Evolutionary conservation across 208 protist species (phyloP).

Genomic region (Trypanosoma avium): DNA sequence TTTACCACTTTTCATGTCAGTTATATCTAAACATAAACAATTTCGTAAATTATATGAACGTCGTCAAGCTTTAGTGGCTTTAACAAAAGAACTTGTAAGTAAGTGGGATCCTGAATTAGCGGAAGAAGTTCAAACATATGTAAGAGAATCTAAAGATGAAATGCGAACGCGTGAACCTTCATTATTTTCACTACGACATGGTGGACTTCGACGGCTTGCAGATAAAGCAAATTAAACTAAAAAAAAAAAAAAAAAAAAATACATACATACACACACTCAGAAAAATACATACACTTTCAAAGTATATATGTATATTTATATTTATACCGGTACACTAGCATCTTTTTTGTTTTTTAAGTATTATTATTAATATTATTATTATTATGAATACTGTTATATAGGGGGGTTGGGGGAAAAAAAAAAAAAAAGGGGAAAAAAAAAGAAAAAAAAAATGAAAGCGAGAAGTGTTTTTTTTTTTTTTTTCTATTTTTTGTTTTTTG

Average conservation of each 20-base stretch:
- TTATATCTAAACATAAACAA: slow-evolving; percentile 85
- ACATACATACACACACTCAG: no score
- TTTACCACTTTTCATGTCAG: slow-evolving; percentile 86
- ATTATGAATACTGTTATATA: not conserved
- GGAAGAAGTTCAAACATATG: slow-evolving; percentile 72
- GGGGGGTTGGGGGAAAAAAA: not conserved
- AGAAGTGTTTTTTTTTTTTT: not conserved
- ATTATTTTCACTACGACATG: slow-evolving; percentile 86
- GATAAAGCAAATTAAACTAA: slow-evolving; percentile 15
- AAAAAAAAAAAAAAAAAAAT: no score
- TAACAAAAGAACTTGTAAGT: slow-evolving; percentile 57
- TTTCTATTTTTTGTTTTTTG: not conserved
- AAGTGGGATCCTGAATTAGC: slow-evolving; percentile 75
- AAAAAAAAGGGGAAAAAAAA: not conserved
- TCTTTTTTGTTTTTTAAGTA: not conserved
- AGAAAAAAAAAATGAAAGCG: not conserved
- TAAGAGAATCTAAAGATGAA: slow-evolving; percentile 40
- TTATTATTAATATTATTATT: slow-evolving; percentile 9
- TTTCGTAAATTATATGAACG: slow-evolving; percentile 86
- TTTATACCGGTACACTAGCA: no score
- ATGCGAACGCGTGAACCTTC: slow-evolving; percentile 66
- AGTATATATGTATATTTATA: no score
- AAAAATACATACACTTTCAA: no score
- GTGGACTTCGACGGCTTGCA: slow-evolving; percentile 47
- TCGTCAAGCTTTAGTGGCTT: slow-evolving; percentile 56